A percentile compares a stretch with the other conserved stretches of the same genome.
Conservation (phyloP, 371 early-diverging fungal species). For the Haplosporangium sp. region DNA sequence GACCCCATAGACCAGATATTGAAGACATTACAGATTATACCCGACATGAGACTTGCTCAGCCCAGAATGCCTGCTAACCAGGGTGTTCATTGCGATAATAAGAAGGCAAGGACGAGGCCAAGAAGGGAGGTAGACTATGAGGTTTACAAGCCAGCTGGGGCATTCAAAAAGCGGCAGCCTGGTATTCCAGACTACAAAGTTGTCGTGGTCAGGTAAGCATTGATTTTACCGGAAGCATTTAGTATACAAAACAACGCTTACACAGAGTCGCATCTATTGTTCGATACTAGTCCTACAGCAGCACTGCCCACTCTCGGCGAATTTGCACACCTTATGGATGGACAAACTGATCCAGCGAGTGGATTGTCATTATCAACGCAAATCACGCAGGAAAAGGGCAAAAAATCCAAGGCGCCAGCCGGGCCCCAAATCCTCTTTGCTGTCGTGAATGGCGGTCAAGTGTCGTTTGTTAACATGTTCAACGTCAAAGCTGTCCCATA, state of each 20-base stretch:
- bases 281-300: neutral
- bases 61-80: too few relatives aligned
- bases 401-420: conserved; percentile 10
- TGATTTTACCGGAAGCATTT: neutral
- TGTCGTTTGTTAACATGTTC: conserved; percentile 36
- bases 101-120: neutral
- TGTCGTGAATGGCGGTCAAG: conserved; percentile 46
- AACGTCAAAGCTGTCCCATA: conserved; percentile 13
- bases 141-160: conserved; percentile 63
- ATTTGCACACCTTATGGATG: conserved; percentile 13
- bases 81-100: neutral
- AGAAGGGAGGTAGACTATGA: conserved; percentile 57
- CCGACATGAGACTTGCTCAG: conserved; percentile 20
- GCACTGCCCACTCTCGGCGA: conserved; percentile 16
- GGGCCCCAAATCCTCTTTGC: conserved; percentile 51
- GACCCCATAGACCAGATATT: conserved; percentile 30
- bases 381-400: conserved; percentile 14
- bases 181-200: conserved; percentile 62
- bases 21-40: conserved; percentile 37
- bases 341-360: conserved; percentile 15
- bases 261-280: too few relatives aligned
- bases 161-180: conserved; percentile 65
- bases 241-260: neutral
- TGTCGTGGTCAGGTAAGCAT: conserved; percentile 54
- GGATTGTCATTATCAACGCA: neutral